Evolutionary conservation across 2,329 filamentous ascomycete genomes (phyloP).

Genomic region (Fusarium temperatum): DNA sequence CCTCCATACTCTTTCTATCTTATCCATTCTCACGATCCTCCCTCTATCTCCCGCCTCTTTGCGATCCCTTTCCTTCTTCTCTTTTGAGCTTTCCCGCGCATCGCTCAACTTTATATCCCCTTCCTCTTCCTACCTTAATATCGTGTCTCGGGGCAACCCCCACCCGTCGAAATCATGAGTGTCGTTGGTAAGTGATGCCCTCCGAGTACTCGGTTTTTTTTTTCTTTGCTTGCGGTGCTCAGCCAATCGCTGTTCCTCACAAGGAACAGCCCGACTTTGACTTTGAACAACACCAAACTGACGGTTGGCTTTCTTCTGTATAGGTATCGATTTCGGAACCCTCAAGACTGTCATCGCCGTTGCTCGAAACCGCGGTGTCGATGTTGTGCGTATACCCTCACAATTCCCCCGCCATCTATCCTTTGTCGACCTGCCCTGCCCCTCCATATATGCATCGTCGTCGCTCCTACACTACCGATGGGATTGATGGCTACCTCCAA

Average conservation of each 20-base stretch:
- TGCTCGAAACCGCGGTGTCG: slow-evolving; percentile 97
- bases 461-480: not conserved
- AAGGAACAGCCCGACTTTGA: not conserved
- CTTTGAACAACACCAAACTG: slow-evolving; percentile 19
- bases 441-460: slow-evolving; percentile 10
- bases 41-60: slow-evolving; percentile 19
- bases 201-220: not conserved
- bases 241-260: not conserved
- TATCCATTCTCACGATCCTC: slow-evolving; percentile 30
- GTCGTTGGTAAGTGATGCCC: slow-evolving; percentile 58
- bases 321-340: slow-evolving; percentile 92
- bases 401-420: slow-evolving; percentile 16
- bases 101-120: slow-evolving; percentile 20
- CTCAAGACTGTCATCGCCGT: slow-evolving; percentile 98
- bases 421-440: slow-evolving; percentile 15
- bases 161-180: slow-evolving; percentile 58
- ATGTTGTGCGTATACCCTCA: slow-evolving; percentile 79
- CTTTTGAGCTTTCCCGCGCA: slow-evolving; percentile 35
- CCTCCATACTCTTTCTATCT: slow-evolving; percentile 21
- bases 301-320: slow-evolving; percentile 22
- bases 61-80: slow-evolving; percentile 29
- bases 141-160: slow-evolving; percentile 37
- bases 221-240: not conserved
- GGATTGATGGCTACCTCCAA: not conserved
- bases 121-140: slow-evolving; percentile 28